Conservation (phyloP, 257 asterid species). For the Orobanche coerulescens region DNA sequence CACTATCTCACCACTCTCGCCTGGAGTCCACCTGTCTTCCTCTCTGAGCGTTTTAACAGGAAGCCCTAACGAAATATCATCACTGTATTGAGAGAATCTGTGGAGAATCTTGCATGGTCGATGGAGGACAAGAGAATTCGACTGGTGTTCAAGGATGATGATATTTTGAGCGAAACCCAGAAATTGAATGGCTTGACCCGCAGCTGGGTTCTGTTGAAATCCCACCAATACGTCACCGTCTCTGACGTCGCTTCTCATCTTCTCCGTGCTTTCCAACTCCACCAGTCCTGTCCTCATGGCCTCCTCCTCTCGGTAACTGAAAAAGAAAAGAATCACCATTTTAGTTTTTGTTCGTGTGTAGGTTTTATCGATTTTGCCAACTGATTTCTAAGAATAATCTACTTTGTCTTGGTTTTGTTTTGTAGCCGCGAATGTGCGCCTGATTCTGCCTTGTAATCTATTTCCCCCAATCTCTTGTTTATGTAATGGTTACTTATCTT, state of each 20-base stretch:
- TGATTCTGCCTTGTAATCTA: not conserved
- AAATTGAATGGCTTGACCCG: conserved; percentile 54
- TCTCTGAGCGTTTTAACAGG: no score
- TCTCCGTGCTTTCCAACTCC: conserved; percentile 61
- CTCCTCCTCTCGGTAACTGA: conserved; percentile 57
- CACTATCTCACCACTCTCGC: no score
- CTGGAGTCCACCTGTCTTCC: no score
- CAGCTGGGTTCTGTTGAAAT: conserved; percentile 63
- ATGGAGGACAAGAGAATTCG: conserved; percentile 77
- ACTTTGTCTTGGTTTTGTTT: not conserved
- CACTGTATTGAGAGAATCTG: no score
- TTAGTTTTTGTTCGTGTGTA: not conserved
- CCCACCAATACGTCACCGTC: conserved; percentile 46
- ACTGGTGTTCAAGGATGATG: conserved; percentile 49
- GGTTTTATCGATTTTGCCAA: not conserved
- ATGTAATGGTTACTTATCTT: not conserved
- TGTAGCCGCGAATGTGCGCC: conserved; percentile 1
- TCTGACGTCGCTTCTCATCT: conserved; percentile 50
- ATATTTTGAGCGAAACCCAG: conserved; percentile 57
- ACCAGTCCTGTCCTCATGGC: conserved; percentile 73
- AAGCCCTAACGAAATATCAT: no score
- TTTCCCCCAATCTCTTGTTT: not conserved
- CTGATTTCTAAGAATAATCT: not conserved
- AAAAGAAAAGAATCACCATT: not conserved
- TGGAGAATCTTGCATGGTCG: no score